These are phyloP conservation scores for Stemphylium lycopersici DNA, from an alignment of 2,329 filamentous ascomycete species.

Conservation along the genomic window DNA sequence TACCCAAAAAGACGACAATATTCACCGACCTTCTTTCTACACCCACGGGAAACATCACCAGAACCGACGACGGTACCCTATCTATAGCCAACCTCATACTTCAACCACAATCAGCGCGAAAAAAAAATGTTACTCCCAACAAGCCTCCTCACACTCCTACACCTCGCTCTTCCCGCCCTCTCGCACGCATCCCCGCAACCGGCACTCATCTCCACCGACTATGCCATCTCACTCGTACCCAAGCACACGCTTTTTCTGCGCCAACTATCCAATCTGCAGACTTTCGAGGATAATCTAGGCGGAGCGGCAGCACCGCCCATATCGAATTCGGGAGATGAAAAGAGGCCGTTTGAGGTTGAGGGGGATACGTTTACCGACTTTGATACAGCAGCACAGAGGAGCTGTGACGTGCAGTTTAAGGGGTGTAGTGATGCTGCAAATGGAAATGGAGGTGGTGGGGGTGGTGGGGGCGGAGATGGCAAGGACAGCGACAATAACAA, in stretches of 20 bases:
- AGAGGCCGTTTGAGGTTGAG: slow-evolving; percentile 49
- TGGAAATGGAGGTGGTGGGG: slow-evolving; percentile 23
- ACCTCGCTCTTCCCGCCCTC: slow-evolving; percentile 30
- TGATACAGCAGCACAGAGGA: slow-evolving; percentile 62
- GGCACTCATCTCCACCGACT: slow-evolving; percentile 24
- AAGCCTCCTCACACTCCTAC: slow-evolving; percentile 28
- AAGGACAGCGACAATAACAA: slow-evolving; percentile 6
- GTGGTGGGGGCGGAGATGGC: neutral
- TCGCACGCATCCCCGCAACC: slow-evolving; percentile 33
- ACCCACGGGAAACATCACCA: neutral
- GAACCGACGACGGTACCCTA: no score
- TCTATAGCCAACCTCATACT: neutral
- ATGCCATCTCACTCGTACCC: slow-evolving; percentile 36
- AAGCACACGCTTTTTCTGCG: slow-evolving; percentile 44
- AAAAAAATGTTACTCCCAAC: slow-evolving; percentile 25
- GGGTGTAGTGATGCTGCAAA: slow-evolving; percentile 56
- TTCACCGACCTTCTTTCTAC: neutral
- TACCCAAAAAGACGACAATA: no score
- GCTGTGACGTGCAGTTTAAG: slow-evolving; percentile 69
- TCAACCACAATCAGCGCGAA: neutral
- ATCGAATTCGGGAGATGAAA: slow-evolving; percentile 56
- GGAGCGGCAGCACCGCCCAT: slow-evolving; percentile 60
- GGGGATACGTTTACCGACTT: slow-evolving; percentile 59
- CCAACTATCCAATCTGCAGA: slow-evolving; percentile 41
- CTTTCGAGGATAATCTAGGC: slow-evolving; percentile 56